Evolutionary conservation across 2,329 filamentous ascomycete species (phyloP), one percentile per base, ranked within the genome.

Genomic region (Daldinia sp.): DNA sequence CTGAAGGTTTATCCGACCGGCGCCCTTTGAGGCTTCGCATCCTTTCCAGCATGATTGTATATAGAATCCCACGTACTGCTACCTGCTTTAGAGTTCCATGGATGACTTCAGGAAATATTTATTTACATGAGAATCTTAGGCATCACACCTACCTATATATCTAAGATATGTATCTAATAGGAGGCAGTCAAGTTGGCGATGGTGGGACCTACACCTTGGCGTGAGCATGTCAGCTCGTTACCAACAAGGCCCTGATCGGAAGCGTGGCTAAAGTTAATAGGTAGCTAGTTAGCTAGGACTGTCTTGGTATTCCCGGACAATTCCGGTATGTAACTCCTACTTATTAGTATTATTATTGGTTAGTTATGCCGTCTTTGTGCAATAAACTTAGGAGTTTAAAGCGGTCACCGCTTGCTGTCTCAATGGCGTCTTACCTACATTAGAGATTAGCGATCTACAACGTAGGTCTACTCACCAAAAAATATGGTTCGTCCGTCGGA

Each of bases 241-340:
- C 46, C 23, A 51, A 18, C 28, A 51, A n/a, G 48, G n/a, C n/a
- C 30, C 50, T 54, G 6, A 30, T 30, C 6, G 46, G 4, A 30
- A 37, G 50, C 50, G 50, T 54, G 50, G 50, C 50, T 37, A 20
- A 28, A 54, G 30, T 23, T 54, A 54, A 54, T 54, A 39, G 35
- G 35, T 54, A 54, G 50, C 4, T 53, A 53, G 50, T 18, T n/a
- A 37, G 30, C 18, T 13, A 10, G 18, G 9, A 3, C 12, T 23
- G 4, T 9, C 23, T 28, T 54, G 15, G 23, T 35, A 35, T 35
- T n/a, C 30, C 37, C 30, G 6, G 13, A 54, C 9, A 28, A 23
- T 18, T 37, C 10, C n/a, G 50, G 12, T 54, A 35, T 54, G 50
- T 13, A 54, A 23, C 20, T 23, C 1, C 20, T 23, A 23, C 20